These are phyloP conservation scores for Gossypioides kirkii DNA, from an alignment of 345 rosid genomes.

Conservation along the genomic window DNA sequence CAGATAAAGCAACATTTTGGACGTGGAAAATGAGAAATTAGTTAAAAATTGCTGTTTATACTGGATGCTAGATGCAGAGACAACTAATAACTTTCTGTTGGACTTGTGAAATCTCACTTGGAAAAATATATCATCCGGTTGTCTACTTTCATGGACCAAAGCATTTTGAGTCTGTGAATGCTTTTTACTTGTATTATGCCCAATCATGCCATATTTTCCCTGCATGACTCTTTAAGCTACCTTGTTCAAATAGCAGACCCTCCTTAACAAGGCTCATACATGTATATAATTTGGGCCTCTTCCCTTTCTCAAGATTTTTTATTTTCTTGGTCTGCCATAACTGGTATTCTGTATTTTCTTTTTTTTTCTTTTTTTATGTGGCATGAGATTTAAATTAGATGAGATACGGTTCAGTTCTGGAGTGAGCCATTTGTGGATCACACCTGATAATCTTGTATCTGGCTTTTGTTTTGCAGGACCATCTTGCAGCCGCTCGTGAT, in stretches of 20 bases:
- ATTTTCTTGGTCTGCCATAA: not conserved
- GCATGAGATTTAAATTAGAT: not conserved
- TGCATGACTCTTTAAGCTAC: not conserved
- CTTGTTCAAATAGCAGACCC: not conserved
- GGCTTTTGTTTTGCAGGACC: conserved; percentile 54
- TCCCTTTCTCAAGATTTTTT: not conserved
- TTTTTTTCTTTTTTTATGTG: too few relatives aligned
- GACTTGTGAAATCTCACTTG: not conserved
- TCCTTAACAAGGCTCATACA: not conserved
- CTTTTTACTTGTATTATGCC: not conserved
- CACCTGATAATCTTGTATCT: not conserved
- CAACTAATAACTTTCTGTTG: not conserved
- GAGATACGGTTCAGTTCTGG: too few relatives aligned
- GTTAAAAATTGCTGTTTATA: not conserved
- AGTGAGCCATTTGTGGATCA: not conserved
- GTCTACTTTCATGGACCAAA: not conserved
- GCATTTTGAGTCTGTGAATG: not conserved
- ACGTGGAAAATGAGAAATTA: not conserved
- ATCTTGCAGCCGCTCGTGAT: conserved; percentile 73
- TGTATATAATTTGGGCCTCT: not conserved
- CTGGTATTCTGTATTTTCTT: not conserved
- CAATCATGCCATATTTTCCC: not conserved
- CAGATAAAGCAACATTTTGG: not conserved
- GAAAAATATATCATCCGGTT: not conserved
- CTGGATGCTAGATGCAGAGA: not conserved